Conservation (phyloP, 164 flowering plant genomes). For the Kingdonia uniflora region DNA sequence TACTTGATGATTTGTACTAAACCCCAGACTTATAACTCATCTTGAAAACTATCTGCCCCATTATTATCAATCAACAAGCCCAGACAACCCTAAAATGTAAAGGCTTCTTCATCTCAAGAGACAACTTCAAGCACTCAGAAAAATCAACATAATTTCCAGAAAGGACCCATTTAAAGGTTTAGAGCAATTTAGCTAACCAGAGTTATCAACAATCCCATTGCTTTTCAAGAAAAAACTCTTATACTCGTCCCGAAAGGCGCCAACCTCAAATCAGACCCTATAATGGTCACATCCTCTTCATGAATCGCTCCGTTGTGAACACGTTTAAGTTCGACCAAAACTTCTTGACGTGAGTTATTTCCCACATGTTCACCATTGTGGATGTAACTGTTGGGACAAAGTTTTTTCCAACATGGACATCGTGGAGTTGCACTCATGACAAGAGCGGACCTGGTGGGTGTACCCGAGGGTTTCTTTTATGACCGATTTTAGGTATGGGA, state of each 20-base stretch:
- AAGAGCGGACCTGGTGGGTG: conserved; percentile 33
- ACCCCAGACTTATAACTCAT: background rate
- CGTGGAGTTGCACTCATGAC: conserved; percentile 29
- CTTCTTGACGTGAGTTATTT: conserved; percentile 25
- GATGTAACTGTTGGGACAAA: conserved; percentile 35
- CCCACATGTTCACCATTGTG: conserved; percentile 48
- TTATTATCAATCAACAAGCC: background rate
- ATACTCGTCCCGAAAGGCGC: conserved; percentile 39
- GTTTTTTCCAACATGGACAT: conserved; percentile 21
- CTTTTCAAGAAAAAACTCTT: conserved; percentile 31
- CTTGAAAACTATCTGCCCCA: background rate
- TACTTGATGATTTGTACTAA: too few species aligned
- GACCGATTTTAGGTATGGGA: conserved; percentile 21
- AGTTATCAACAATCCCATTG: conserved; percentile 27
- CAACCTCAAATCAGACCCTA: conserved; percentile 30
- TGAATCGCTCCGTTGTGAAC: conserved; percentile 21
- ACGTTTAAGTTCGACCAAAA: conserved; percentile 17
- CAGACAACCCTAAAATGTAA: conserved; percentile 21
- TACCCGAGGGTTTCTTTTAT: conserved; percentile 25
- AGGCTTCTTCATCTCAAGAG: conserved; percentile 28
- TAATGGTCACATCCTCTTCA: conserved; percentile 18
- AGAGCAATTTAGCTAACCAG: conserved; percentile 32
- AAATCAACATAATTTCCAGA: conserved; percentile 22
- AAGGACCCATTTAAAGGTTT: conserved; percentile 22
- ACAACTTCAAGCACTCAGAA: conserved; percentile 23